Evolutionary conservation across 805 yeast genomes (phyloP).

Genomic region (Schwanniomyces pseudopolymorphus): DNA sequence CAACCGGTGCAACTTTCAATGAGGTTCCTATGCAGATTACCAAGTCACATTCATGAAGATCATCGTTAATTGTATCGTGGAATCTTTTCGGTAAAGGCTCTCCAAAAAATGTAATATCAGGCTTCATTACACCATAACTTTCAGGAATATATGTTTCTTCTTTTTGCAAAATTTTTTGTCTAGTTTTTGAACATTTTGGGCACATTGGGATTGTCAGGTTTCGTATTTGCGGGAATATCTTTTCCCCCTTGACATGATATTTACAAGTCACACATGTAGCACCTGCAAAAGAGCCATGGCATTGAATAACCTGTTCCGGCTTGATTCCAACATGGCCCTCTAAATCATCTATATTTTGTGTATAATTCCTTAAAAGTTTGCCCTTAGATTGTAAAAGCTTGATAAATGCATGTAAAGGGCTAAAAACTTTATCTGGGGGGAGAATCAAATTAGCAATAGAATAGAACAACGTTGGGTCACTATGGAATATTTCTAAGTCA

Average conservation of each 20-base stretch:
- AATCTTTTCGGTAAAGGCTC: slow-evolving; percentile 54
- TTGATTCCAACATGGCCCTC: slow-evolving; percentile 50
- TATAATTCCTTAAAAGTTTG: slow-evolving; percentile 41
- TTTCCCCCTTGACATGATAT: slow-evolving; percentile 50
- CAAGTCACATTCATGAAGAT: slow-evolving; percentile 72
- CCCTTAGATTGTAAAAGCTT: slow-evolving; percentile 34
- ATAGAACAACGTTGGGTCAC: slow-evolving; percentile 41
- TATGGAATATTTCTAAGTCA: slow-evolving; percentile 34
- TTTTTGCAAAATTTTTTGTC: slow-evolving; percentile 17
- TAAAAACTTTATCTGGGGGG: slow-evolving; percentile 36
- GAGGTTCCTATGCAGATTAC: slow-evolving; percentile 83
- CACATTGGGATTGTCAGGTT: slow-evolving; percentile 56
- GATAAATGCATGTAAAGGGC: slow-evolving; percentile 41
- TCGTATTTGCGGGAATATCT: slow-evolving; percentile 48
- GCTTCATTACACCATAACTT: slow-evolving; percentile 64
- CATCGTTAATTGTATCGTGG: slow-evolving; percentile 40
- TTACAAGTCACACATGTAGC: slow-evolving; percentile 80
- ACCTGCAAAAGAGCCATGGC: slow-evolving; percentile 77
- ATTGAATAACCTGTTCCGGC: slow-evolving; percentile 64
- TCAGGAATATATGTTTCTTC: slow-evolving; percentile 28
- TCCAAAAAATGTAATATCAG: slow-evolving; percentile 87
- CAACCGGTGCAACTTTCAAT: slow-evolving; percentile 60
- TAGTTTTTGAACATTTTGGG: slow-evolving; percentile 27
- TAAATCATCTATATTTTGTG: slow-evolving; percentile 46
- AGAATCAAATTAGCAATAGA: slow-evolving; percentile 44